Evolutionary conservation across 371 early-diverging fungal species (phyloP), one percentile per base, ranked within the genome.

Genomic region (Saksenaea vasiformis): DNA sequence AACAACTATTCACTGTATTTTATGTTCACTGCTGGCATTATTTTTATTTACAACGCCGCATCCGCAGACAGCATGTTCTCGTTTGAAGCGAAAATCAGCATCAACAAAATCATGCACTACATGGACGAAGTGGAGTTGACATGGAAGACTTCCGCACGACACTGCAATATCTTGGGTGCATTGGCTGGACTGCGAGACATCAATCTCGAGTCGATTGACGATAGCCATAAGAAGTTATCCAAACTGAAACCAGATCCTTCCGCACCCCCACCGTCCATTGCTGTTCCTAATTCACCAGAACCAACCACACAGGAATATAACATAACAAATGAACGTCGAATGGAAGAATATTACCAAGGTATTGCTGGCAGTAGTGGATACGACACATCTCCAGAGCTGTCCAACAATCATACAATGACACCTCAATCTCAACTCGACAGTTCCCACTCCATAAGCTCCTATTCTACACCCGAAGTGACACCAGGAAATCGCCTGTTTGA

Each of bases 11-110:
- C 82, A 1, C 57, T 79, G 0, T 82, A 77, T 24, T 77, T 74
- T 36, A 74, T 82, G 71, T 79, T 79, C 47, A 79, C 82, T 3
- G 79, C 82, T 7, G 82, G 82, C 14, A 79, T 77, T 26, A 76
- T 79, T 24, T 82, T 82, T 36, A 76, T 76, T 36, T 66, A 78
- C 39, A 76, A 81, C 19, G 80, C 80, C 11, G 62, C 77, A 9
- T 74, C 76, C 3, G 35, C 69, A 2, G 78, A 80, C 41, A 68
- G 72, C 3, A 71, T 73, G 66, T 67, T 71, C 66, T 70, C 78
- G 3, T 69, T 78, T 27, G 80, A 80, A 61, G 70, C 80, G 34
- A 77, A 76, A 41, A 75, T 77, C 37, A 73, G 72, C 54, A 74
- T 77, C 58, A 80, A 80, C 68, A 77, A 75, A 44, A 77, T 80